phyloP scores from a whole-genome alignment of 768 basidiomycete species.

The Lactarius quietus region DNA sequence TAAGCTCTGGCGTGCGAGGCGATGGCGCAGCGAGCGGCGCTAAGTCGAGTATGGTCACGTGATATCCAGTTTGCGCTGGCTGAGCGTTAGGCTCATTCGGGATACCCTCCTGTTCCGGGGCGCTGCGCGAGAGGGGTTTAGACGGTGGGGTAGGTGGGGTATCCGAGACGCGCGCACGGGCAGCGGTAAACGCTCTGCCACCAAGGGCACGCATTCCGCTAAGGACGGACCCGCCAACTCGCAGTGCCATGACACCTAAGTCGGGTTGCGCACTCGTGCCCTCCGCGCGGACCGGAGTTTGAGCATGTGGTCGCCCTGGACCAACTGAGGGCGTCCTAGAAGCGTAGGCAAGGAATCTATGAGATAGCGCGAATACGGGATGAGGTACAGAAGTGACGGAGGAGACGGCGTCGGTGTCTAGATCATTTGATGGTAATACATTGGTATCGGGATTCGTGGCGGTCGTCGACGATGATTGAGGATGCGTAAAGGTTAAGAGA shows the following conservation, averaged over 20 bases:
- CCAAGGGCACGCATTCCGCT: slow-evolving; percentile 63
- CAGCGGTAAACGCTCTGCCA: slow-evolving; percentile 55
- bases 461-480: slow-evolving; percentile 24
- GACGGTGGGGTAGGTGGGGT: not conserved
- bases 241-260: slow-evolving; percentile 51
- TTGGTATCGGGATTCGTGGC: slow-evolving; percentile 35
- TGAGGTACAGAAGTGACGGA: slow-evolving; percentile 30
- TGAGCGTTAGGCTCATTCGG: not conserved
- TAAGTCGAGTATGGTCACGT: slow-evolving; percentile 58
- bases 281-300: slow-evolving; percentile 14
- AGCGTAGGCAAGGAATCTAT: slow-evolving; percentile 61
- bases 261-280: slow-evolving; percentile 41
- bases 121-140: slow-evolving; percentile 37
- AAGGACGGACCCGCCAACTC: slow-evolving; percentile 57
- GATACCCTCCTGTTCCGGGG: slow-evolving; percentile 26
- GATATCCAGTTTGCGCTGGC: slow-evolving; percentile 29
- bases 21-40: slow-evolving; percentile 32
- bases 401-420: slow-evolving; percentile 7
- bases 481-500: slow-evolving; percentile 45
- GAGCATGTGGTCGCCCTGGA: slow-evolving; percentile 25
- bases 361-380: slow-evolving; percentile 60
- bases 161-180: slow-evolving; percentile 27
- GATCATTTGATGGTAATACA: slow-evolving; percentile 39
- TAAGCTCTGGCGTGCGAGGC: slow-evolving; percentile 29
- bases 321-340: slow-evolving; percentile 33